Conservation (phyloP, 257 asterid species). For the Fraxinus cuspidata region DNA sequence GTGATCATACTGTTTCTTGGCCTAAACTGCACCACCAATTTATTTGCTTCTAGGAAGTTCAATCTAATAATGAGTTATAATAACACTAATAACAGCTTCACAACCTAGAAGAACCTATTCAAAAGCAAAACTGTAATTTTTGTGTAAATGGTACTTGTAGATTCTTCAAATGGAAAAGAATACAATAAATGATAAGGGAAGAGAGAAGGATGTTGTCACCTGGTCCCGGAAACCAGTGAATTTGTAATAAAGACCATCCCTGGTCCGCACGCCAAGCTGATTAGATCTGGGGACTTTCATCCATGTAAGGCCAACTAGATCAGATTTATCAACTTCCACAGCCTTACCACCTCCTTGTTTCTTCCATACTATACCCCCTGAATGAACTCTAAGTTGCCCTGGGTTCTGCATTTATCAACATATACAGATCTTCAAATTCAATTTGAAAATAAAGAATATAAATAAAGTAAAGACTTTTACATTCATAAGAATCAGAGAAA, state of each 20-base stretch:
- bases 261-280: conserved; percentile 89
- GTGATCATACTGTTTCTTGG: neutral
- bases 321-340: conserved; percentile 87
- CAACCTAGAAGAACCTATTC: conserved; percentile 2
- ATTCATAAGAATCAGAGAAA: conserved; percentile 4
- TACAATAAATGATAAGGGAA: neutral
- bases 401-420: conserved; percentile 22
- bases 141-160: neutral
- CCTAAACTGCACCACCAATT: neutral
- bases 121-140: neutral
- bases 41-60: conserved; percentile 6
- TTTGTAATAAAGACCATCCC: conserved; percentile 85
- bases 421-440: neutral
- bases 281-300: conserved; percentile 91
- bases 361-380: conserved; percentile 89
- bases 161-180: conserved; percentile 9
- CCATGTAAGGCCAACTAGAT: conserved; percentile 77
- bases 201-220: conserved; percentile 37
- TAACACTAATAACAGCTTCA: conserved; percentile 9
- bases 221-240: conserved; percentile 94
- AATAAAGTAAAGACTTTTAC: neutral
- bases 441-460: neutral
- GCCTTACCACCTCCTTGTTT: conserved; percentile 96
- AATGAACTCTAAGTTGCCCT: conserved; percentile 55
- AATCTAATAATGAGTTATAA: conserved; percentile 3